These are phyloP conservation scores for Colletotrichum zoysiae DNA, from an alignment of 2,329 filamentous ascomycete species.

Conservation along the genomic window DNA sequence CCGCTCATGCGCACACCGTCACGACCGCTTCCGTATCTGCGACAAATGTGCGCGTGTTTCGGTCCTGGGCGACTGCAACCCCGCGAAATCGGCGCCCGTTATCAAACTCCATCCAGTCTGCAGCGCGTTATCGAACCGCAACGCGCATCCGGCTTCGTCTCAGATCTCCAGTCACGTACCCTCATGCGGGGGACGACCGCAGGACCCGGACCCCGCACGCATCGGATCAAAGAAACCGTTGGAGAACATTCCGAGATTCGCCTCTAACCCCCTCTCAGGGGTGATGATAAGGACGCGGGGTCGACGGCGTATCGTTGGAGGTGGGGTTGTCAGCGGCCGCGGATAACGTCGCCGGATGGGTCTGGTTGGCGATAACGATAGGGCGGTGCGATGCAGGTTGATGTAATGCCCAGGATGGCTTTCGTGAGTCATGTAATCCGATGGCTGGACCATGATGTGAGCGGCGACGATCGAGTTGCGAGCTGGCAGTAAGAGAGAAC, in stretches of 20 bases:
- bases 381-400: slow-evolving; percentile 22
- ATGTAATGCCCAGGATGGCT: slow-evolving; percentile 19
- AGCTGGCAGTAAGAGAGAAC: neutral
- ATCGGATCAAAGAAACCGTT: slow-evolving; percentile 38
- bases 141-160: neutral
- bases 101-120: slow-evolving; percentile 9
- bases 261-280: neutral
- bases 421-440: no score
- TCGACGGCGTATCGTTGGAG: neutral
- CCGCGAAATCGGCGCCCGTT: neutral
- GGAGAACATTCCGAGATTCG: slow-evolving; percentile 26
- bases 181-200: neutral
- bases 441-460: neutral
- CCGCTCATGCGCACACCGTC: slow-evolving; percentile 1
- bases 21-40: neutral
- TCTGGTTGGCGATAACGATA: slow-evolving; percentile 11
- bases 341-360: neutral
- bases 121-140: slow-evolving; percentile 15
- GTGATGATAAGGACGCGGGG: slow-evolving; percentile 35
- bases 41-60: neutral
- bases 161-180: no score
- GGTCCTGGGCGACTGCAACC: neutral
- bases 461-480: neutral
- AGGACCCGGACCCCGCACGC: neutral
- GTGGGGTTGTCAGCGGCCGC: neutral